Conservation (phyloP, 257 asterid genomes). For the Solanum pimpinellifolium region DNA sequence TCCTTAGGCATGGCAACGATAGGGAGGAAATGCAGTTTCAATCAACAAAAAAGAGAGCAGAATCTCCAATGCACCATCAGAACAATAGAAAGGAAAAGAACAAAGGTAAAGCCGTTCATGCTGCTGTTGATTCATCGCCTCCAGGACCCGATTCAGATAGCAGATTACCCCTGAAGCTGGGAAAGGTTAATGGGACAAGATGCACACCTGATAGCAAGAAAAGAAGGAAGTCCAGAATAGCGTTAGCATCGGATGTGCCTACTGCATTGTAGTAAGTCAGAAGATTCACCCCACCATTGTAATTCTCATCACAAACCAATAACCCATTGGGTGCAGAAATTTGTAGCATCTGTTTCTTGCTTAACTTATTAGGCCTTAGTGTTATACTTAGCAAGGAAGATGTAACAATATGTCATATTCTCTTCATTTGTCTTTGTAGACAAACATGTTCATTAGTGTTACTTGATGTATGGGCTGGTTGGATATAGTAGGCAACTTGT, state of each 20-base stretch:
- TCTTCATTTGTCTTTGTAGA: not conserved
- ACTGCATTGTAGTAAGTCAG: constrained; percentile 10
- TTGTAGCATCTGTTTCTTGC: not conserved
- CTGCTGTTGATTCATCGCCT: constrained; percentile 24
- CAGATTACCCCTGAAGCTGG: constrained; percentile 23
- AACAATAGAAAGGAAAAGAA: constrained; percentile 7
- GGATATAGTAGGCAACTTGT: not conserved
- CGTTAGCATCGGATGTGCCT: constrained; percentile 35
- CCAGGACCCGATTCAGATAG: constrained; percentile 16
- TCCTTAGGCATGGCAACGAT: constrained; percentile 29
- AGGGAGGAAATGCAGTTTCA: constrained; percentile 20
- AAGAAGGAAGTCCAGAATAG: constrained; percentile 49
- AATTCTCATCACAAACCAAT: not conserved
- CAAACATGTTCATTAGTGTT: not conserved
- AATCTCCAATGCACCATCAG: constrained; percentile 29
- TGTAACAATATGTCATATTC: not conserved
- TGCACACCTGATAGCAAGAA: constrained; percentile 71
- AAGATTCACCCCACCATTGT: not conserved
- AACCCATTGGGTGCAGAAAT: not conserved
- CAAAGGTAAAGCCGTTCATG: constrained; percentile 34
- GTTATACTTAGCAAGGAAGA: not conserved
- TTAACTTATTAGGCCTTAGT: not conserved
- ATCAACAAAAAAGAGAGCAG: constrained; percentile 48
- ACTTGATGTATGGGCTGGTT: not conserved
- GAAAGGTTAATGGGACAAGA: constrained; percentile 26